Percentiles rank a stretch among this genome's conserved stretches.
These are phyloP conservation scores for Russula sp. DNA, from an alignment of 768 basidiomycete species.

Conservation along the genomic window DNA sequence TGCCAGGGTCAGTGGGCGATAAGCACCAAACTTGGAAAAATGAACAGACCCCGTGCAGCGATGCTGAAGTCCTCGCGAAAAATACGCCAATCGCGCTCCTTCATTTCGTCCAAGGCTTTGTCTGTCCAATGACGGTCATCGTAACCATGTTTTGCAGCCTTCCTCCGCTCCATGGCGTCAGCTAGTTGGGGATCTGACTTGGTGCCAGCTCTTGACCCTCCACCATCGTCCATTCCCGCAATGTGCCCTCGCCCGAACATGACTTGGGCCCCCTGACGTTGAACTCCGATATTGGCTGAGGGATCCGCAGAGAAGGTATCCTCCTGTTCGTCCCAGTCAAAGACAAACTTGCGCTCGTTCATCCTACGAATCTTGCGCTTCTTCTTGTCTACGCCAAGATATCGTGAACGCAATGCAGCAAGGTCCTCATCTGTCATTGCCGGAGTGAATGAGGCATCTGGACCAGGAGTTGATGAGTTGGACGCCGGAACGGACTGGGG, in stretches of 20 bases:
- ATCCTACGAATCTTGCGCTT: slow-evolving; percentile 93
- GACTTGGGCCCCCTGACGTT: slow-evolving; percentile 77
- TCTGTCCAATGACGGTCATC: slow-evolving; percentile 99
- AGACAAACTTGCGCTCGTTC: slow-evolving; percentile 97
- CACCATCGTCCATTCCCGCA: slow-evolving; percentile 83
- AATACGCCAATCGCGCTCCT: slow-evolving; percentile 98
- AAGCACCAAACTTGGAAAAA: slow-evolving; percentile 1
- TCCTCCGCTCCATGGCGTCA: slow-evolving; percentile 78
- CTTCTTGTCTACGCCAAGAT: slow-evolving; percentile 92
- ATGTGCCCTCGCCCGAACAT: slow-evolving; percentile 86
- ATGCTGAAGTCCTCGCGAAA: slow-evolving; percentile 99
- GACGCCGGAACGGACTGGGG: slow-evolving; percentile 27
- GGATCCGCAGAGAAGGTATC: slow-evolving; percentile 85
- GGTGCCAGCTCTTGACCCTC: slow-evolving; percentile 40
- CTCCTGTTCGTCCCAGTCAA: slow-evolving; percentile 97
- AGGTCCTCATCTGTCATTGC: slow-evolving; percentile 82
- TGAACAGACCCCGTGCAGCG: slow-evolving; percentile 70
- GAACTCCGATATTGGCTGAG: slow-evolving; percentile 64
- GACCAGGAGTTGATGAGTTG: slow-evolving; percentile 36
- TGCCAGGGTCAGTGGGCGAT: slow-evolving; percentile 3
- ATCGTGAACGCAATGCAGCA: slow-evolving; percentile 81
- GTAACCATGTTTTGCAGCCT: slow-evolving; percentile 73
- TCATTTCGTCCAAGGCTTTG: slow-evolving; percentile 89
- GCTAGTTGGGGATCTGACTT: slow-evolving; percentile 52
- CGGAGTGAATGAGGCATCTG: slow-evolving; percentile 47